Evolutionary conservation across 164 flowering plant species (phyloP).

Genomic region (Vitis labrusca): DNA sequence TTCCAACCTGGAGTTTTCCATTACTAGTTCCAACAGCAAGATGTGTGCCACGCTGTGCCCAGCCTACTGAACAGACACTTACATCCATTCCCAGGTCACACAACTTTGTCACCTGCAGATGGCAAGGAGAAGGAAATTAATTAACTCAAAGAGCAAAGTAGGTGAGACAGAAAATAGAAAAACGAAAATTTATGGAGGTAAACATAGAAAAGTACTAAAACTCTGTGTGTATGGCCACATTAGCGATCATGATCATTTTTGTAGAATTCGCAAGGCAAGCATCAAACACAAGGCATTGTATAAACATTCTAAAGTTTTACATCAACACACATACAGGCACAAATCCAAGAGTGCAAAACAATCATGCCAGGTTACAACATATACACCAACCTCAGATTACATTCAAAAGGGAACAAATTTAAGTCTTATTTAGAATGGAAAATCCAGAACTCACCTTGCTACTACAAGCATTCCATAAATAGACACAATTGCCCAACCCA

Average conservation of each 20-base stretch:
- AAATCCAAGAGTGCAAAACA: too few species aligned
- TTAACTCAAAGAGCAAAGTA: conserved; percentile 1
- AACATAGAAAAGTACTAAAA: not conserved
- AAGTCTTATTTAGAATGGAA: not conserved
- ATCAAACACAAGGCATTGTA: too few species aligned
- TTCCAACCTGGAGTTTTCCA: conserved; percentile 83
- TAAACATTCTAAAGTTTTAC: too few species aligned
- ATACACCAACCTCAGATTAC: not conserved
- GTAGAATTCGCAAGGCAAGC: too few species aligned
- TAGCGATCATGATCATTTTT: too few species aligned
- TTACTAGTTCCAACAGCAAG: conserved; percentile 86
- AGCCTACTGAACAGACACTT: conserved; percentile 89
- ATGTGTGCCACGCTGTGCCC: conserved; percentile 90
- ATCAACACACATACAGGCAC: too few species aligned
- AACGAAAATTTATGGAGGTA: not conserved
- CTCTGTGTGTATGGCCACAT: not conserved
- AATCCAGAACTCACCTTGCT: conserved; percentile 64
- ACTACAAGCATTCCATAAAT: conserved; percentile 96
- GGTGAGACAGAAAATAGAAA: not conserved
- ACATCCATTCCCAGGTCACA: conserved; percentile 91
- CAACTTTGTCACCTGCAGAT: conserved; percentile 77
- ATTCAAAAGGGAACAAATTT: not conserved
- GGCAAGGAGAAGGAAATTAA: conserved; percentile 3
- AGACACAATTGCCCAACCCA: conserved; percentile 90
- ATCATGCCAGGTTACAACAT: not conserved